phyloP scores from a whole-genome alignment of 176 grass and related monocot genomes.

The Carex littledalei region DNA sequence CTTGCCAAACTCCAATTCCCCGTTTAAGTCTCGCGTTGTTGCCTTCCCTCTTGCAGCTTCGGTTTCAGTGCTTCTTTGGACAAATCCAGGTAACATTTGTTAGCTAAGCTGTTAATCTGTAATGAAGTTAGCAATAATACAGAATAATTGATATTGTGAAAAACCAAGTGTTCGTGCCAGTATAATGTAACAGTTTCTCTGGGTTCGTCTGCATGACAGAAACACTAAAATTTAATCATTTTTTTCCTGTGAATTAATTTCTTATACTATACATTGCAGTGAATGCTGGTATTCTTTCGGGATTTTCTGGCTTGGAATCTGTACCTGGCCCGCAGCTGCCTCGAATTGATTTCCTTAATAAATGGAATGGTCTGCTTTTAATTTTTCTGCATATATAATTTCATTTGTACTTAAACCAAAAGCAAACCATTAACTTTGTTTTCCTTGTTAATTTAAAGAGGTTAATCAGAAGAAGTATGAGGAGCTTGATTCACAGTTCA shows the following conservation, averaged over 20 bases:
- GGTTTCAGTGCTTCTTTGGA: constrained; percentile 57
- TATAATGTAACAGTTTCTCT: not conserved
- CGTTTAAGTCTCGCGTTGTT: not conserved
- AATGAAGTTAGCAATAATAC: not conserved
- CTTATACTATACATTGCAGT: constrained; percentile 37
- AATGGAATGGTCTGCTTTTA: constrained; percentile 73
- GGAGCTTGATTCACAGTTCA: constrained; percentile 75
- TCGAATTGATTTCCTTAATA: constrained; percentile 66
- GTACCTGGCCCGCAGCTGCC: constrained; percentile 64
- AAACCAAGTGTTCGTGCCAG: not conserved
- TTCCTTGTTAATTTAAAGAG: constrained; percentile 29
- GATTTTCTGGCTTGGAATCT: constrained; percentile 70
- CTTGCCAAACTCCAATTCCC: not conserved
- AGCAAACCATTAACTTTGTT: not conserved
- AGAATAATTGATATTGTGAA: not conserved
- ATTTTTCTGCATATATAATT: not conserved
- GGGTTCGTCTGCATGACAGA: not conserved
- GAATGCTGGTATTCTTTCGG: constrained; percentile 87
- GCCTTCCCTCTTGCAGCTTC: constrained; percentile 42
- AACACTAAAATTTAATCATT: not conserved
- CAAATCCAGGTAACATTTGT: constrained; percentile 42
- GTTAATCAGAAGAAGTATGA: constrained; percentile 89
- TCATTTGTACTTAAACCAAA: not conserved
- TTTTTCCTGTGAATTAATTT: not conserved
- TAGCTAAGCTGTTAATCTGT: not conserved